Conservation (phyloP, 1,284 basidiomycete genomes). For the Xerocomus nothofagi region DNA sequence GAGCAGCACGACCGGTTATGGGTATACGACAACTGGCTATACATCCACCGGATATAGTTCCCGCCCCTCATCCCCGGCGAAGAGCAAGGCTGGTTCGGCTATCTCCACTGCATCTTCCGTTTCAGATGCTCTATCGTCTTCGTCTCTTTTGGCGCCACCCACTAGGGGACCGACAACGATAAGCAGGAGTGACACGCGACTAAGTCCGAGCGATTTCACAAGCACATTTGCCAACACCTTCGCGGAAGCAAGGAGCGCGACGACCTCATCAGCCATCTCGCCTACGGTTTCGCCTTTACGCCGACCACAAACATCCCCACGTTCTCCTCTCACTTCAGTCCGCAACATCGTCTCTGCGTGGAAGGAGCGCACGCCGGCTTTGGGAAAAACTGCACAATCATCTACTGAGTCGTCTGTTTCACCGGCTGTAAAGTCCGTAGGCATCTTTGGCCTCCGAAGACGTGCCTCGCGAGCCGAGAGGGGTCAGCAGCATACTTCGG, state of each 20-base stretch:
- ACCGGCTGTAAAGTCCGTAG: conserved; percentile 36
- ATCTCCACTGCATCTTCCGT: conserved; percentile 25
- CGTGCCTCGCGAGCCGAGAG: conserved; percentile 50
- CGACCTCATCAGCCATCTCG: conserved; percentile 23
- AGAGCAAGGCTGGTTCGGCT: conserved; percentile 40
- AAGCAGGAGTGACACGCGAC: conserved; percentile 26
- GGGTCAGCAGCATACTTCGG: conserved; percentile 13
- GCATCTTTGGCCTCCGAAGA: conserved; percentile 64
- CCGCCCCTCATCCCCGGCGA: conserved; percentile 48
- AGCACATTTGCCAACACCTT: conserved; percentile 38
- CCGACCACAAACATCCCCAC: conserved; percentile 54
- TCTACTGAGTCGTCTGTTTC: conserved; percentile 29
- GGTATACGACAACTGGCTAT: conserved; percentile 33
- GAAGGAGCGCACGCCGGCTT: conserved; percentile 63
- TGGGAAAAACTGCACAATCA: conserved; percentile 27
- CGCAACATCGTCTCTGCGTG: conserved; percentile 78
- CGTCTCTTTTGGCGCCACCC: conserved; percentile 43
- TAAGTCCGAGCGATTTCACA: conserved; percentile 36
- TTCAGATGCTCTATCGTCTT: conserved; percentile 35
- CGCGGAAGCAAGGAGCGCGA: conserved; percentile 27
- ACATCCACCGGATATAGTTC: conserved; percentile 36
- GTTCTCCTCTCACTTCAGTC: conserved; percentile 69
- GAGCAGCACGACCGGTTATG: conserved; percentile 33
- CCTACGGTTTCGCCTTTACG: conserved; percentile 41
- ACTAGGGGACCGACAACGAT: conserved; percentile 27